Percentiles rank a stretch among this genome's conserved stretches.
Conservation (phyloP, 1,139 yeast species). For the Pichia sp. region DNA sequence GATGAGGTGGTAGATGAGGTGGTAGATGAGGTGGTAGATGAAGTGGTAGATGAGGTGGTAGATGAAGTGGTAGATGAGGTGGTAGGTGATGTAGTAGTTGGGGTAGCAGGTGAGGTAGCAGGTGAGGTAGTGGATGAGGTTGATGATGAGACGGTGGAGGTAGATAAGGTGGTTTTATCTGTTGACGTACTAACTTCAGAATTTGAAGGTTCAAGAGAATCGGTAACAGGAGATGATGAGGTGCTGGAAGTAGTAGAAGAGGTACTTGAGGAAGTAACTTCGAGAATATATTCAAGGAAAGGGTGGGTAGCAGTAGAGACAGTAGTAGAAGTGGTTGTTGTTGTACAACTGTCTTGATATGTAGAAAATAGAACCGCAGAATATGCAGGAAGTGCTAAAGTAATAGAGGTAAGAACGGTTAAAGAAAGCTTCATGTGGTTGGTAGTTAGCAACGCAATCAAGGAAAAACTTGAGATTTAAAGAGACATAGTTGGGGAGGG, state of each 20-base stretch:
- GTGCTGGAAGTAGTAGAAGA: background rate
- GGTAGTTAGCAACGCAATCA: background rate
- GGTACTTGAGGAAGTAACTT: background rate
- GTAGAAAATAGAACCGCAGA: background rate
- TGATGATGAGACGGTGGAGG: conserved; percentile 31
- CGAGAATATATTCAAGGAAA: background rate
- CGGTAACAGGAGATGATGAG: conserved; percentile 6
- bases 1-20: background rate
- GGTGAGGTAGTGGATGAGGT: conserved; percentile 24
- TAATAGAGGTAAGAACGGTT: background rate
- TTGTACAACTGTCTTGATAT: background rate
- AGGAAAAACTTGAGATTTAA: background rate
- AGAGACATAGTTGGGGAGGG: background rate
- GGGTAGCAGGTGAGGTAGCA: conserved; percentile 55
- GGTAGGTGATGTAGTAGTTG: conserved; percentile 23
- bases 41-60: conserved; percentile 12
- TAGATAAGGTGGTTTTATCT: conserved; percentile 23
- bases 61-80: conserved; percentile 18
- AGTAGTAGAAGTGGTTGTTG: background rate
- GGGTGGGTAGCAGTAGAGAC: background rate
- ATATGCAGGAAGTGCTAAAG: background rate
- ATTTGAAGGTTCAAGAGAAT: conserved; percentile 18
- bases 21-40: background rate
- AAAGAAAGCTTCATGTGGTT: background rate
- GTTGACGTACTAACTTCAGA: conserved; percentile 13